These are phyloP conservation scores for Bruguiera gymnorhiza DNA, from an alignment of 345 rosid species.

Conservation along the genomic window DNA sequence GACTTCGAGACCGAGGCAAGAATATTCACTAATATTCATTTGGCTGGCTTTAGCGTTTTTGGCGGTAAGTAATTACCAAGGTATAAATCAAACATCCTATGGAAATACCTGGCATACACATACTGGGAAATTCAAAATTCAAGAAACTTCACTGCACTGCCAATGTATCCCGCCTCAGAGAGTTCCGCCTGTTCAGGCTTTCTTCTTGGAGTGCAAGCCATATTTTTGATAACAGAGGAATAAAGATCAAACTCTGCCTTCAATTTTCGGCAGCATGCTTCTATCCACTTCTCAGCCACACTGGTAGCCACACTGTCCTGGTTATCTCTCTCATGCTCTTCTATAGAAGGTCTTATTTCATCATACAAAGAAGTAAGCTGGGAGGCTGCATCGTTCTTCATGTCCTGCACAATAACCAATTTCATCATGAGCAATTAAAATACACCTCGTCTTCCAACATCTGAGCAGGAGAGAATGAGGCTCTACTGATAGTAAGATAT, in stretches of 20 bases:
- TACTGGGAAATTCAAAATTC: conserved; percentile 9
- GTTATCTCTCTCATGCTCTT: conserved; percentile 93
- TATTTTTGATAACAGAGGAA: conserved; percentile 60
- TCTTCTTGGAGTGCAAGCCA: conserved; percentile 49
- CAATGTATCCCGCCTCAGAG: conserved; percentile 19
- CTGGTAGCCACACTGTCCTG: conserved; percentile 89
- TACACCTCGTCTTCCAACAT: not conserved
- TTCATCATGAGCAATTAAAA: not conserved
- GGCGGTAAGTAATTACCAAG: no score
- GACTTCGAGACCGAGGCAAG: no score
- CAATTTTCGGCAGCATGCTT: conserved; percentile 70
- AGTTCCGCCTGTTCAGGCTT: conserved; percentile 27
- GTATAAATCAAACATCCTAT: no score
- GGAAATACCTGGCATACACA: no score
- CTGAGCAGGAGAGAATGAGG: not conserved
- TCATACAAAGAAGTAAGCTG: conserved; percentile 57
- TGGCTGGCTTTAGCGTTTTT: no score
- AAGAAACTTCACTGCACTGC: conserved; percentile 20
- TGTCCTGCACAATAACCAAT: conserved; percentile 44
- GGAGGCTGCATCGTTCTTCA: conserved; percentile 60
- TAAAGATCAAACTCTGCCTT: conserved; percentile 88
- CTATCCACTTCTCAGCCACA: conserved; percentile 96
- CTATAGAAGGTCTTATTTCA: conserved; percentile 87
- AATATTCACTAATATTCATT: no score
- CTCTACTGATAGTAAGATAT: no score